Conservation (phyloP, 1,284 basidiomycete genomes). For the Taiwanofungus camphoratus region DNA sequence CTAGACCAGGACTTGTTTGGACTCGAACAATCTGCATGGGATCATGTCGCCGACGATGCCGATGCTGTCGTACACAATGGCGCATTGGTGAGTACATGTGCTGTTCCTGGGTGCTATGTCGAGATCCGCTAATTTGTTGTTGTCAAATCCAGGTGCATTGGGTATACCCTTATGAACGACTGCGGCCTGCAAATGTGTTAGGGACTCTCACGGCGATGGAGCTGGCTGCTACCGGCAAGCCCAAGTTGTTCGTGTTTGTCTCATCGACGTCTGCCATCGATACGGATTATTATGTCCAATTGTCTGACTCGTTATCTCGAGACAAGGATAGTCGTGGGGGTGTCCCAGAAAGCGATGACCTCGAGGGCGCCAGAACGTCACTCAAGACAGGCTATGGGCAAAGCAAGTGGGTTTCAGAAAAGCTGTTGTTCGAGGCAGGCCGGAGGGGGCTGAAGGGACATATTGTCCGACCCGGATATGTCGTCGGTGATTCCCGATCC, state of each 20-base stretch:
- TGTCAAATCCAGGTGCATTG: conserved; percentile 80
- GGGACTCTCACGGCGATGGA: conserved; percentile 83
- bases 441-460: conserved; percentile 82
- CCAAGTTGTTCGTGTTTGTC: conserved; percentile 87
- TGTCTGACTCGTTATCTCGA: conserved; percentile 69
- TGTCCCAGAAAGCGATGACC: conserved; percentile 83
- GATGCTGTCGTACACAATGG: conserved; percentile 95
- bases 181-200: conserved; percentile 88
- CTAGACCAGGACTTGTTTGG: conserved; percentile 78
- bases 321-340: conserved; percentile 48
- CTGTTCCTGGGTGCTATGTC: no score
- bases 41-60: conserved; percentile 63
- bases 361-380: conserved; percentile 78
- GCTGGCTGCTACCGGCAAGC: conserved; percentile 69
- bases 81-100: conserved; percentile 65
- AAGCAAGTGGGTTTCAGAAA: conserved; percentile 98
- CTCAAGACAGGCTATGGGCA: conserved; percentile 95
- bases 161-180: conserved; percentile 96
- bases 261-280: conserved; percentile 95
- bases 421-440: conserved; percentile 88
- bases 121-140: not conserved
- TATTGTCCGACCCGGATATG: conserved; percentile 92
- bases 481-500: conserved; percentile 87
- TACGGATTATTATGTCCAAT: conserved; percentile 82
- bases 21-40: conserved; percentile 63